These are phyloP conservation scores for Pyrrhoderma lamaoense DNA, from an alignment of 1,284 basidiomycete genomes.

Conservation along the genomic window DNA sequence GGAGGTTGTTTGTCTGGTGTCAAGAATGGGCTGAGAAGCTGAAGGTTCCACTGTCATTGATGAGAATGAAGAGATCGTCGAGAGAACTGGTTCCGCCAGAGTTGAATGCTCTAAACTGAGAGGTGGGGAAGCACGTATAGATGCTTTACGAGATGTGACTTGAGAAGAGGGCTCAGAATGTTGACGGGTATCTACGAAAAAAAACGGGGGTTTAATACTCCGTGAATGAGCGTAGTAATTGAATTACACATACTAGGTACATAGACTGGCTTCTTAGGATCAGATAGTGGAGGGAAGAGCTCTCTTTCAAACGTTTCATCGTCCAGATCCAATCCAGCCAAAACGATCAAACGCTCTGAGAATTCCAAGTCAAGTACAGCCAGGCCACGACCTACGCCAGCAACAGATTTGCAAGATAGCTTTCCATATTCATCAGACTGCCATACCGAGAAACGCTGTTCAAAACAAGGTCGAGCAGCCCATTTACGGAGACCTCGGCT, in stretches of 20 bases:
- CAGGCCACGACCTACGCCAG: conserved; percentile 34
- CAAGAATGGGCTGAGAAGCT: not conserved
- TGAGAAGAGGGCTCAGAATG: not conserved
- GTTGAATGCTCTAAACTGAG: conserved; percentile 9
- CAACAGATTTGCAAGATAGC: conserved; percentile 35
- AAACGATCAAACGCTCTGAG: conserved; percentile 53
- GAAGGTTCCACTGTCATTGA: not conserved
- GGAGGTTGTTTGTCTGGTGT: not conserved
- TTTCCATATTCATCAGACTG: conserved; percentile 31
- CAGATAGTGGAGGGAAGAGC: conserved; percentile 14
- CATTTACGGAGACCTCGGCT: conserved; percentile 58
- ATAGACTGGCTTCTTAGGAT: conserved; percentile 6
- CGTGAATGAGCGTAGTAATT: not conserved
- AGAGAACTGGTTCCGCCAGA: conserved; percentile 9
- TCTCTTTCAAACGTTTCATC: conserved; percentile 15
- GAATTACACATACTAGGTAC: conserved; percentile 3
- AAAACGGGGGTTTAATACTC: not conserved
- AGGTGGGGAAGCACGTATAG: conserved; percentile 10
- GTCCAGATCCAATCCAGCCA: conserved; percentile 38
- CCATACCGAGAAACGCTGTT: conserved; percentile 58
- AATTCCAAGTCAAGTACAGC: conserved; percentile 72
- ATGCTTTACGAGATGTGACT: conserved; percentile 2
- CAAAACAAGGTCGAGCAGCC: conserved; percentile 66
- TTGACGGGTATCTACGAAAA: not conserved
- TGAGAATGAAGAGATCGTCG: conserved; percentile 3